Conservation (phyloP, 164 flowering plant genomes). For the Magnolia sinica region DNA sequence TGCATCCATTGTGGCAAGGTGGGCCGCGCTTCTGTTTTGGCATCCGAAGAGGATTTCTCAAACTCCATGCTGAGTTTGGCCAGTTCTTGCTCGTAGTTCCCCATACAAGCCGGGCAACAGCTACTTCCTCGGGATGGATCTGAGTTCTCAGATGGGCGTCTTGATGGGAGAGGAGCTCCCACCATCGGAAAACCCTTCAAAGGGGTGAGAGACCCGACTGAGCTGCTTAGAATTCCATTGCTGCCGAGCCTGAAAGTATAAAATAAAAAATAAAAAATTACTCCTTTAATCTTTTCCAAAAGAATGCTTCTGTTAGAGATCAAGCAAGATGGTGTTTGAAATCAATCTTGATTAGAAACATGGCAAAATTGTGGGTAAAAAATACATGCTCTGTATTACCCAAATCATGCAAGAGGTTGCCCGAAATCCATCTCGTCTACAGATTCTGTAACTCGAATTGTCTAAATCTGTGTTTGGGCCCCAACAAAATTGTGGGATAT, state of each 20-base stretch:
- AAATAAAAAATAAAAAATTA: background rate
- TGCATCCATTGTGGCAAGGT: conserved; percentile 86
- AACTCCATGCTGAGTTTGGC: conserved; percentile 38
- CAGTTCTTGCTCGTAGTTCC: conserved; percentile 67
- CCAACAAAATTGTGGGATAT: too few relatives aligned
- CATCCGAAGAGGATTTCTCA: conserved; percentile 55
- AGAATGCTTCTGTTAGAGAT: background rate
- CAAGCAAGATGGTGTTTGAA: background rate
- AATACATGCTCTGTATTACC: too few relatives aligned
- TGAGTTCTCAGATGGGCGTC: conserved; percentile 40
- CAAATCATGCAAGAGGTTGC: too few relatives aligned
- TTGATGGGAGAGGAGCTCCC: conserved; percentile 24
- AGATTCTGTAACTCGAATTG: too few relatives aligned
- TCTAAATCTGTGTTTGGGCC: too few relatives aligned
- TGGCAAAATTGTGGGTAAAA: too few relatives aligned
- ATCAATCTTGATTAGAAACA: background rate
- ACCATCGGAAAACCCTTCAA: conserved; percentile 38
- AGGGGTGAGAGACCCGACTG: conserved; percentile 50
- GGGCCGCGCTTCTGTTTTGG: conserved; percentile 43
- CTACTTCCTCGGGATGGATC: conserved; percentile 40
- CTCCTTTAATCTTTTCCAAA: background rate
- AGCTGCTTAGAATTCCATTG: conserved; percentile 53
- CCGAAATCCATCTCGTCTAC: too few relatives aligned
- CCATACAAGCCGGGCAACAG: conserved; percentile 67
- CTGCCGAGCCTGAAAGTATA: conserved; percentile 46